Conservation (phyloP, 1,284 basidiomycete genomes). For the Pseudozyma thailandica region DNA sequence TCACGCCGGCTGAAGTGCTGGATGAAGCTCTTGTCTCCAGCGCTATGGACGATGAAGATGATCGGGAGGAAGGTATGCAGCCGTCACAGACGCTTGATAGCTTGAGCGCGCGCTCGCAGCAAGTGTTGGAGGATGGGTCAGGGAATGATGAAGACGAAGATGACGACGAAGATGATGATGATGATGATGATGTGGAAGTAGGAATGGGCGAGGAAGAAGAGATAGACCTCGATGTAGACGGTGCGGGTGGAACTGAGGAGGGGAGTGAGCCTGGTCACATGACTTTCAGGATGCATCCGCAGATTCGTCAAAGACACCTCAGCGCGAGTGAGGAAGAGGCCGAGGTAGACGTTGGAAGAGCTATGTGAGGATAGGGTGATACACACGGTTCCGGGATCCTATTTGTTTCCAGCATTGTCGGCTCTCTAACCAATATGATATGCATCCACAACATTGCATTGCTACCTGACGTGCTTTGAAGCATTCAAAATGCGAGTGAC, state of each 20-base stretch:
- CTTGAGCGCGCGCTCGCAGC: constrained; percentile 4
- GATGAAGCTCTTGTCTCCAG: constrained; percentile 48
- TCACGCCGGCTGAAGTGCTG: constrained; percentile 43
- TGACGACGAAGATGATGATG: constrained; percentile 30
- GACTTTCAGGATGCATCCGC: constrained; percentile 4
- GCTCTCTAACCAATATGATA: no score
- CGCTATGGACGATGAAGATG: constrained; percentile 49
- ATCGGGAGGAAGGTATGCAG: constrained; percentile 24
- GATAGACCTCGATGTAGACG: constrained; percentile 10
- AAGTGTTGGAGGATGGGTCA: constrained; percentile 16
- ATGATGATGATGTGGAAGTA: constrained; percentile 7
- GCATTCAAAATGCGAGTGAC: background rate
- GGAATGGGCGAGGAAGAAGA: constrained; percentile 13
- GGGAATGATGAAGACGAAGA: constrained; percentile 34
- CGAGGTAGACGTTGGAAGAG: constrained; percentile 16
- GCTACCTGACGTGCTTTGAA: no score
- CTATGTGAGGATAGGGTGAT: constrained; percentile 7
- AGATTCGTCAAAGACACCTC: constrained; percentile 1
- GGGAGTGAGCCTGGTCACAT: constrained; percentile 14
- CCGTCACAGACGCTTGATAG: constrained; percentile 20
- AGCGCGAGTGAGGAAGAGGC: constrained; percentile 8
- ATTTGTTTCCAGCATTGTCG: no score
- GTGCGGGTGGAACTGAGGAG: constrained; percentile 3
- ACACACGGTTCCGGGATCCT: no score
- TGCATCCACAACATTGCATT: no score